Evolutionary conservation across 306 rosid species (phyloP).

Genomic region (Quercus gilva): DNA sequence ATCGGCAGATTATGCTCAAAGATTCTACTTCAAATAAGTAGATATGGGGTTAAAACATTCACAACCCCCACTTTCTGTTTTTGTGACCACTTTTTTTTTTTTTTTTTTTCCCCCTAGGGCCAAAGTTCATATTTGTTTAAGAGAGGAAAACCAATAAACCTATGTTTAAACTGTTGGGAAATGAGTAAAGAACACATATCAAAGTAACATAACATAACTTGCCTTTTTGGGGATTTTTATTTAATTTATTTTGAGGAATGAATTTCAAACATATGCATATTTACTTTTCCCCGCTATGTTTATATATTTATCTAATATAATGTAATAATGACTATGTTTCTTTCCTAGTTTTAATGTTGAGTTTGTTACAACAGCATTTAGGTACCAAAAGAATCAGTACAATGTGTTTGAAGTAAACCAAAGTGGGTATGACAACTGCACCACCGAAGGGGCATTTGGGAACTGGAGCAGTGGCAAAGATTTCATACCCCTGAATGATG

Average conservation of each 20-base stretch:
- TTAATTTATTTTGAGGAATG: neutral
- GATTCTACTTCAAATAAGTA: too few species aligned
- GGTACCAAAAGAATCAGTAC: constrained; percentile 84
- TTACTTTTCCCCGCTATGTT: neutral
- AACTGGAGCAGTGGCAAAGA: constrained; percentile 94
- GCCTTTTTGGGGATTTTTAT: too few species aligned
- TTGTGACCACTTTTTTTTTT: neutral
- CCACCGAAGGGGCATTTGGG: constrained; percentile 72
- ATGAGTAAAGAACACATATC: neutral
- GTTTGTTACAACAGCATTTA: constrained; percentile 58
- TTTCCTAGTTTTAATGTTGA: too few species aligned
- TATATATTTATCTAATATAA: neutral
- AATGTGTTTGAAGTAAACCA: constrained; percentile 90
- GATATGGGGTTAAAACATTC: neutral
- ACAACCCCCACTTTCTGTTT: constrained; percentile 2
- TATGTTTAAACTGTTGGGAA: neutral
- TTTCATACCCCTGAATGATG: constrained; percentile 55
- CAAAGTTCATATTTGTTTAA: neutral
- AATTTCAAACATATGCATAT: too few species aligned
- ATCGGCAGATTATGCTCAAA: too few species aligned
- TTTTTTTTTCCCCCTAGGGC: neutral
- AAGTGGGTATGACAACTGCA: constrained; percentile 91
- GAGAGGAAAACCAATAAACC: neutral
- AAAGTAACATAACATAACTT: neutral
- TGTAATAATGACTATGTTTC: neutral